Conservation (phyloP, 208 protist species). For the Leishmania tarentolae region DNA sequence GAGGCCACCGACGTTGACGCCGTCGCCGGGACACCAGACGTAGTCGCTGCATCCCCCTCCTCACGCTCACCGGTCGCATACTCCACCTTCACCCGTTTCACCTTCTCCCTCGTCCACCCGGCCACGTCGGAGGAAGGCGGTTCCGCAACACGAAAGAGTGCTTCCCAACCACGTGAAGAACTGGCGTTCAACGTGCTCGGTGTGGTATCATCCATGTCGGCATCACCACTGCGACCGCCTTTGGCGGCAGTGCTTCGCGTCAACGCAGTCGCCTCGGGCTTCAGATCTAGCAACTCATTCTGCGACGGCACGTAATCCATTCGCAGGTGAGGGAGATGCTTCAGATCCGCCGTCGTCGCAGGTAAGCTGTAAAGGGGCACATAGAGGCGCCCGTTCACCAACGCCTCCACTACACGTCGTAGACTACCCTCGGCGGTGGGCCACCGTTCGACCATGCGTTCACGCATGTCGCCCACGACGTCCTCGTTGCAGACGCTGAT, state of each 20-base stretch:
- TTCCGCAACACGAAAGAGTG: constrained; percentile 6
- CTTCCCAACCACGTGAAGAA: constrained; percentile 22
- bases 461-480: constrained; percentile 70
- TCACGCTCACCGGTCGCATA: neutral
- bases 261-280: neutral
- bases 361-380: constrained; percentile 71
- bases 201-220: neutral
- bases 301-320: constrained; percentile 55
- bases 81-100: constrained; percentile 46
- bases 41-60: neutral
- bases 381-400: constrained; percentile 75
- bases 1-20: neutral
- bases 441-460: constrained; percentile 81
- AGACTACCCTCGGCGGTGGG: constrained; percentile 71
- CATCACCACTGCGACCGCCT: neutral
- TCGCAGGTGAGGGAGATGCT: constrained; percentile 54
- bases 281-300: constrained; percentile 22
- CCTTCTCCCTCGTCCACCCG: constrained; percentile 2
- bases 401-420: constrained; percentile 71
- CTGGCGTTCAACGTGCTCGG: neutral
- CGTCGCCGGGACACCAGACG: neutral
- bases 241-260: neutral
- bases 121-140: neutral
- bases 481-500: constrained; percentile 87
- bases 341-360: constrained; percentile 51